A percentile compares a stretch with the other conserved stretches of the same genome.
Evolutionary conservation across 306 rosid species (phyloP).

Genomic region (Castanopsis chinensis): DNA sequence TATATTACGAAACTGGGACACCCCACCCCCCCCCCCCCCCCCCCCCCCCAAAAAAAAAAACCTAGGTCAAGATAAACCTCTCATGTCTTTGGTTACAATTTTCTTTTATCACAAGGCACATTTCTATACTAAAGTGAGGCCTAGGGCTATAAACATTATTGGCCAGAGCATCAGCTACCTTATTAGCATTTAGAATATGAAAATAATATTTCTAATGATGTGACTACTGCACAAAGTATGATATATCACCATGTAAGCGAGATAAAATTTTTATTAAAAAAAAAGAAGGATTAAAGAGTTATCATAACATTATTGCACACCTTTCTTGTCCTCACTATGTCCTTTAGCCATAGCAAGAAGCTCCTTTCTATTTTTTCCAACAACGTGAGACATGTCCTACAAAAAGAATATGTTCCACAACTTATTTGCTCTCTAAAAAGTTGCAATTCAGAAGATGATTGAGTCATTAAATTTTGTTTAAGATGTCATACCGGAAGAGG

Average conservation of each 20-base stretch:
- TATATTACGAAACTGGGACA: neutral
- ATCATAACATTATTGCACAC: conserved; percentile 37
- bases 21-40: too few relatives aligned
- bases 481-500: conserved; percentile 86
- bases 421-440: conserved; percentile 22
- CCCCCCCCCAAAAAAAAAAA: neutral
- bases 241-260: neutral
- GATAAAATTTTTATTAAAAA: conserved; percentile 3
- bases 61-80: neutral
- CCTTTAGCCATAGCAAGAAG: conserved; percentile 98
- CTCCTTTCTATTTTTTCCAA: conserved; percentile 91
- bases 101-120: neutral
- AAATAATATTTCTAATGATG: neutral
- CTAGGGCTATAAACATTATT: conserved; percentile 4
- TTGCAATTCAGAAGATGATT: conserved; percentile 12
- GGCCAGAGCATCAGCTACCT: neutral
- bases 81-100: neutral
- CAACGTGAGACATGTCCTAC: conserved; percentile 96
- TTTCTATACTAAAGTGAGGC: neutral
- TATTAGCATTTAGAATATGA: neutral
- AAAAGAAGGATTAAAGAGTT: neutral
- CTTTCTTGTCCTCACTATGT: conserved; percentile 90
- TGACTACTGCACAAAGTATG: neutral
- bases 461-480: conserved; percentile 4
- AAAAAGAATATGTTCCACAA: conserved; percentile 30